Percentiles rank a stretch among this genome's conserved stretches.
phyloP scores from a whole-genome alignment of 768 basidiomycete species.

The Podaxis mareebaensis region DNA sequence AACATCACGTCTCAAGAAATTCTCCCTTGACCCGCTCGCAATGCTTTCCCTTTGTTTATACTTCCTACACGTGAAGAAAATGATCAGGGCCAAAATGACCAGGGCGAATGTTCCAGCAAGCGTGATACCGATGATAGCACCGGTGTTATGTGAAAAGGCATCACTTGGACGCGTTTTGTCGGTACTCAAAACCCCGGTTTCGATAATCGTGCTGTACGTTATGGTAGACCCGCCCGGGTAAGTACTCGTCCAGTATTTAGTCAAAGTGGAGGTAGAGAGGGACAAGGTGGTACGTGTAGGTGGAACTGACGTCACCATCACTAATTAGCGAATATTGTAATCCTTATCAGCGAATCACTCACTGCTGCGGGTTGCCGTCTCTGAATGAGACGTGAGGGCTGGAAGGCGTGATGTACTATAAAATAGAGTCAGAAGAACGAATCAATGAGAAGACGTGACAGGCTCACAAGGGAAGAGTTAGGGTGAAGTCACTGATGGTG shows the following conservation, averaged over 20 bases:
- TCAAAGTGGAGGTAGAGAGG: constrained; percentile 19
- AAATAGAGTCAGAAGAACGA: neutral
- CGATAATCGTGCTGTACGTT: constrained; percentile 23
- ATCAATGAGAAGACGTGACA: neutral
- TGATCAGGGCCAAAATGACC: constrained; percentile 28
- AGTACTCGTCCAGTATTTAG: constrained; percentile 21
- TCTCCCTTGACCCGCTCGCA: constrained; percentile 22
- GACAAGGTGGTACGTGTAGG: neutral
- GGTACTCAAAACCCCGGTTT: constrained; percentile 34
- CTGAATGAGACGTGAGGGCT: neutral
- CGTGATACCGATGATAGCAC: constrained; percentile 39
- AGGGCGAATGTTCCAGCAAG: constrained; percentile 29
- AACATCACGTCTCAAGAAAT: constrained; percentile 21
- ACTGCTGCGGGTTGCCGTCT: neutral
- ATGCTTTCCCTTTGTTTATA: constrained; percentile 22
- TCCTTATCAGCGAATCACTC: neutral
- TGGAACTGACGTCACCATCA: neutral
- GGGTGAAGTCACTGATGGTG: neutral
- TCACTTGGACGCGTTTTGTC: constrained; percentile 21
- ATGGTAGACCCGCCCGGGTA: constrained; percentile 19
- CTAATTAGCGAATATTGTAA: neutral
- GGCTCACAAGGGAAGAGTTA: constrained; percentile 1
- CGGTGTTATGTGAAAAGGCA: constrained; percentile 36
- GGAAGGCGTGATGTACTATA: constrained; percentile 1
- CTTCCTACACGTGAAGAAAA: constrained; percentile 34